Evolutionary conservation across 495 filamentous ascomycete genomes (phyloP).

Genomic region (Penicillium bovifimosum): DNA sequence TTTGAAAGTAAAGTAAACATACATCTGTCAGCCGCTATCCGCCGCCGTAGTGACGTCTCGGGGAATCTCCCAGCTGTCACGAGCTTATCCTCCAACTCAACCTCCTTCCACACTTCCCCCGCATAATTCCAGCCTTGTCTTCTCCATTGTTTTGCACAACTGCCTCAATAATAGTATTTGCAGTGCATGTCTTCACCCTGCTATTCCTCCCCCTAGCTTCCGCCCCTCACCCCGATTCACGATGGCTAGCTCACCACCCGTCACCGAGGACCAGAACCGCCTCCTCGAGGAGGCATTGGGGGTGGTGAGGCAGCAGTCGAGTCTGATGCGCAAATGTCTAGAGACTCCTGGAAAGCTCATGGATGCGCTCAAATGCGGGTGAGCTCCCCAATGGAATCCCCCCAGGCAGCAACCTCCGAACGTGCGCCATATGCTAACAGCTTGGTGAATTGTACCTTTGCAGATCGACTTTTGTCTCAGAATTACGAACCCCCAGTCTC

Average conservation of each 20-base stretch:
- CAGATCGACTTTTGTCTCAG: slow-evolving; percentile 95
- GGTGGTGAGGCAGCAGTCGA: slow-evolving; percentile 92
- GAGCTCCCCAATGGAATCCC: slow-evolving; percentile 21
- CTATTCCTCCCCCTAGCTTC: slow-evolving; percentile 18
- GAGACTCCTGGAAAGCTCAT: slow-evolving; percentile 98
- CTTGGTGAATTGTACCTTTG: slow-evolving; percentile 8
- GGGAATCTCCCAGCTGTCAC: slow-evolving; percentile 15
- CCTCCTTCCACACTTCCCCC: slow-evolving; percentile 2
- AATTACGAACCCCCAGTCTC: slow-evolving; percentile 90
- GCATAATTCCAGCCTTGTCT: neutral
- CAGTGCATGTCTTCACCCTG: slow-evolving; percentile 27
- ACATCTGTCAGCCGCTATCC: neutral
- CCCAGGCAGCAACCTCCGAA: slow-evolving; percentile 32
- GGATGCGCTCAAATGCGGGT: slow-evolving; percentile 99
- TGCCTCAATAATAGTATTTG: slow-evolving; percentile 16
- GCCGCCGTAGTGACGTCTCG: slow-evolving; percentile 16
- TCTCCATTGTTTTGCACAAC: slow-evolving; percentile 9
- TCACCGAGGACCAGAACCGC: slow-evolving; percentile 84
- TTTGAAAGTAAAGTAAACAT: neutral
- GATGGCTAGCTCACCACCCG: slow-evolving; percentile 58
- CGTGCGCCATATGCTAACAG: slow-evolving; percentile 18
- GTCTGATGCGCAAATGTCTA: slow-evolving; percentile 93
- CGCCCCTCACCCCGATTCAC: slow-evolving; percentile 19
- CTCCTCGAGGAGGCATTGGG: slow-evolving; percentile 94
- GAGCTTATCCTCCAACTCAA: slow-evolving; percentile 7